phyloP scores from a whole-genome alignment of 306 rosid species.

The Casuarina cunninghamiana region DNA sequence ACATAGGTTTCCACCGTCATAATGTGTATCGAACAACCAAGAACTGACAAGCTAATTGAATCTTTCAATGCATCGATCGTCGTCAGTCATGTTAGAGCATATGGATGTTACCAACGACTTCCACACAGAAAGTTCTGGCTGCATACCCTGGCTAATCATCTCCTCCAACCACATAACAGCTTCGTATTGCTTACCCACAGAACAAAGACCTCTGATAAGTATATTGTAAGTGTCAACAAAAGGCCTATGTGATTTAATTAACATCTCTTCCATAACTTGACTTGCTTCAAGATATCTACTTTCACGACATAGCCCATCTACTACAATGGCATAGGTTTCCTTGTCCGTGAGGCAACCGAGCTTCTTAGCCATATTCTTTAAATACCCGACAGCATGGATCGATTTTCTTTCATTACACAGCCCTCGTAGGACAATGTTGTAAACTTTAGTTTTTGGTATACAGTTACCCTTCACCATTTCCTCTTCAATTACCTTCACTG shows the following conservation, averaged over 20 bases:
- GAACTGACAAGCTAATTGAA: constrained; percentile 30
- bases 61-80: constrained; percentile 21
- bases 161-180: constrained; percentile 61
- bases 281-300: constrained; percentile 45
- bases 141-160: constrained; percentile 55
- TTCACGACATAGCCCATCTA: constrained; percentile 44
- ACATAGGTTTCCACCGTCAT: background rate
- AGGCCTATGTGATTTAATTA: constrained; percentile 52
- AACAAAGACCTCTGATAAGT: constrained; percentile 51
- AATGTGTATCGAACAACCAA: constrained; percentile 27
- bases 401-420: constrained; percentile 32
- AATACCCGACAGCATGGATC: constrained; percentile 31
- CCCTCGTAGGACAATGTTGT: constrained; percentile 35
- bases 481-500: constrained; percentile 48
- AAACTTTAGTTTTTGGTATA: constrained; percentile 40
- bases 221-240: constrained; percentile 38
- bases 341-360: constrained; percentile 31
- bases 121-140: constrained; percentile 46
- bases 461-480: constrained; percentile 43
- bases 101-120: constrained; percentile 35
- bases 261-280: constrained; percentile 50
- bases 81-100: constrained; percentile 29
- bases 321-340: constrained; percentile 39
- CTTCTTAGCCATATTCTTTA: constrained; percentile 45
- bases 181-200: constrained; percentile 45